phyloP scores from a whole-genome alignment of 345 rosid genomes.

The Mallotus nudiflorus region DNA sequence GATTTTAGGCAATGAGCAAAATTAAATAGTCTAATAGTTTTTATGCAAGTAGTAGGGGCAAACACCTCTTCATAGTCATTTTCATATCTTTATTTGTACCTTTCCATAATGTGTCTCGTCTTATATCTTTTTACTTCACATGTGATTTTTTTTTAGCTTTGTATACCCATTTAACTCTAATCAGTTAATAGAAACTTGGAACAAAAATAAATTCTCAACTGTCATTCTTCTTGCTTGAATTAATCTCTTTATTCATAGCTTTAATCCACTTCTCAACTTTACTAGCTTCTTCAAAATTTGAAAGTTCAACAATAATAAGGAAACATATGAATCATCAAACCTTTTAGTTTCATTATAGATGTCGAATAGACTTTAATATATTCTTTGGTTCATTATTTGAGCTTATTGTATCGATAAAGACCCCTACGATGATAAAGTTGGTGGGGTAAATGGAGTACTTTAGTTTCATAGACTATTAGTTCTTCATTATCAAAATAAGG shows the following conservation, averaged over 20 bases:
- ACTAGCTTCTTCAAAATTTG: no score
- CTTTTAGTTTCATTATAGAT: no score
- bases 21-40: no score
- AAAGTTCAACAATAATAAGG: no score
- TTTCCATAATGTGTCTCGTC: not conserved
- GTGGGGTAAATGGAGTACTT: not conserved
- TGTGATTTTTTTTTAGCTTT: not conserved
- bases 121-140: not conserved
- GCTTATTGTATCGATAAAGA: no score
- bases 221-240: not conserved
- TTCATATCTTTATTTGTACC: not conserved
- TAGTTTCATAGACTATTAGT: not conserved
- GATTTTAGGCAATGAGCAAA: not conserved
- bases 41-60: no score
- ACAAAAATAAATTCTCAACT: not conserved
- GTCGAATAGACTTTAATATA: no score
- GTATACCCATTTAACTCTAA: conserved; percentile 1
- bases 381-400: no score
- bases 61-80: not conserved
- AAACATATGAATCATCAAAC: no score
- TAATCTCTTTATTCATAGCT: no score
- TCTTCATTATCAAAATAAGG: not conserved
- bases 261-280: no score
- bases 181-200: not conserved
- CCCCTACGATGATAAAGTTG: not conserved